Evolutionary conservation across 1,284 basidiomycete species (phyloP).

Genomic region (Trichosporon sp.): DNA sequence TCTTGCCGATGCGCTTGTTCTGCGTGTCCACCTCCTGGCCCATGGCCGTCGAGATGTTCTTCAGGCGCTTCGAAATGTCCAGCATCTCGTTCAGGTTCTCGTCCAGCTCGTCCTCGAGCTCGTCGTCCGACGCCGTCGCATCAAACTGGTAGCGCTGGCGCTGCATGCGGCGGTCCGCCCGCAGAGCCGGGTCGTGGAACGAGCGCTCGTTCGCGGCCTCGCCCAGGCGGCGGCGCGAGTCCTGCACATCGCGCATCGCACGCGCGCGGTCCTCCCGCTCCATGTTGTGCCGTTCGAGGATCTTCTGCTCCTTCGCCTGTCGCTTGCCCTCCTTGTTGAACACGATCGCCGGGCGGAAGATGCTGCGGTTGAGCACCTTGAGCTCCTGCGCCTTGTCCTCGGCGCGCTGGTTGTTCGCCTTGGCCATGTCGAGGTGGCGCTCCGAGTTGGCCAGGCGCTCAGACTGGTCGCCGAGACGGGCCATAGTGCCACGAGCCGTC

Average conservation of each 20-base stretch:
- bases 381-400: slow-evolving; percentile 92
- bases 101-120: slow-evolving; percentile 72
- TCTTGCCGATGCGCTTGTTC: slow-evolving; percentile 43
- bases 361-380: slow-evolving; percentile 69
- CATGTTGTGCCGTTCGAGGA: slow-evolving; percentile 80
- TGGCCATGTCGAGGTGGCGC: slow-evolving; percentile 88
- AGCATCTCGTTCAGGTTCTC: slow-evolving; percentile 85
- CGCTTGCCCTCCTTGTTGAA: slow-evolving; percentile 92
- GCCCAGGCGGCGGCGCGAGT: slow-evolving; percentile 80
- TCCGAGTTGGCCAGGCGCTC: slow-evolving; percentile 83
- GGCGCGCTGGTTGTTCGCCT: slow-evolving; percentile 79
- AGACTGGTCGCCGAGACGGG: slow-evolving; percentile 87
- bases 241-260: slow-evolving; percentile 75
- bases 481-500: slow-evolving; percentile 79
- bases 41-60: slow-evolving; percentile 68
- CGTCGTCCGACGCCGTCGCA: slow-evolving; percentile 89
- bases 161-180: slow-evolving; percentile 6
- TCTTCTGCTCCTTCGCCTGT: slow-evolving; percentile 79
- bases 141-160: slow-evolving; percentile 80
- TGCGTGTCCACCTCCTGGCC: slow-evolving; percentile 48
- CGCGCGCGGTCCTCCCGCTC: slow-evolving; percentile 81
- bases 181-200: background rate
- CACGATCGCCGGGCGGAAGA: slow-evolving; percentile 85
- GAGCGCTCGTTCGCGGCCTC: slow-evolving; percentile 56
- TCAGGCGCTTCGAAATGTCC: slow-evolving; percentile 73